Conservation (phyloP, 208 protist species). For the Leishmania lainsoni region DNA sequence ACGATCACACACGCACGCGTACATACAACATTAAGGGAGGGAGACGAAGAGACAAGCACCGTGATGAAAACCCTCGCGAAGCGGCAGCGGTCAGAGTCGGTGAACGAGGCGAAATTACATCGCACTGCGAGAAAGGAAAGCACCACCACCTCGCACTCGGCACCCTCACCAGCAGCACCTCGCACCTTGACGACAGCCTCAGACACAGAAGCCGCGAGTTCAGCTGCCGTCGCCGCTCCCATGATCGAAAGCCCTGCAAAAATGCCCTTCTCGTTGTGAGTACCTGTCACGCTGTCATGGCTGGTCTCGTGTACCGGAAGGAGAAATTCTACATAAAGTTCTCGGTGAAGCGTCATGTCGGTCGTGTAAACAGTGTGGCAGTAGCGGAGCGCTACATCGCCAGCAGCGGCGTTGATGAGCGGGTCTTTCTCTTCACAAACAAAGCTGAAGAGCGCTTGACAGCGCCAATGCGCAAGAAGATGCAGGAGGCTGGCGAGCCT, state of each 20-base stretch:
- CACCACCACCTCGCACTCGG: neutral
- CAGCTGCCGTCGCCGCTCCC: neutral
- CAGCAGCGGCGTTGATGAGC: constrained; percentile 74
- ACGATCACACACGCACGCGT: neutral
- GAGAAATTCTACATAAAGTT: constrained; percentile 74
- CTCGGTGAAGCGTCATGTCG: constrained; percentile 75
- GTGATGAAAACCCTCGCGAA: constrained; percentile 15
- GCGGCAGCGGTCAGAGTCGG: constrained; percentile 4
- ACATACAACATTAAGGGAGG: neutral
- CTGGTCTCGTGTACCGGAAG: constrained; percentile 52
- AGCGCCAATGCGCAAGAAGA: constrained; percentile 25
- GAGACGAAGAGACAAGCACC: neutral
- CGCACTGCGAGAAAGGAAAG: neutral
- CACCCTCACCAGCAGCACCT: neutral
- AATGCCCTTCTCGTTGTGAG: constrained; percentile 67
- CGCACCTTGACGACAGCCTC: neutral
- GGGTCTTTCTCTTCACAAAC: constrained; percentile 78
- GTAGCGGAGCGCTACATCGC: constrained; percentile 57
- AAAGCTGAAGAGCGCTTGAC: constrained; percentile 51
- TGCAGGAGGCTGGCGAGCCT: constrained; percentile 44
- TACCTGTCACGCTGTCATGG: constrained; percentile 81
- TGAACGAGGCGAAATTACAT: neutral
- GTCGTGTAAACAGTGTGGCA: constrained; percentile 46
- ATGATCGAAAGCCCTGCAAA: constrained; percentile 22
- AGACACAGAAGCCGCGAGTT: too few relatives aligned